Evolutionary conservation across 83 land plant species (phyloP).

Genomic region (Picea abies): DNA sequence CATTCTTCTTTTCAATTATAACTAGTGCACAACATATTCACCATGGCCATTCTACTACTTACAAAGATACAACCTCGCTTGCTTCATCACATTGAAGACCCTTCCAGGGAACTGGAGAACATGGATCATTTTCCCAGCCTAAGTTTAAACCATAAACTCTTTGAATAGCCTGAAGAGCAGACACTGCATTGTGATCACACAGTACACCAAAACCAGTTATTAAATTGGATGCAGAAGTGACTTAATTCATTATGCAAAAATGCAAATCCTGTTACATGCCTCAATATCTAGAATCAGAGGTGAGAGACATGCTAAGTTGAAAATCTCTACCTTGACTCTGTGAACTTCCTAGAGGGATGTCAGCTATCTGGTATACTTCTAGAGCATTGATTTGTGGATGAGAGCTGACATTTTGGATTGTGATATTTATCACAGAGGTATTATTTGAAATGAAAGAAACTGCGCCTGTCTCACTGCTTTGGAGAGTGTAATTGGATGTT

Average conservation of each 20-base stretch:
- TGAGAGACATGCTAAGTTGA: neutral
- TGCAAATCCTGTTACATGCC: neutral
- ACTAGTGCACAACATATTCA: neutral
- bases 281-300: neutral
- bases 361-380: constrained; percentile 56
- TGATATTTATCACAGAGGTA: constrained; percentile 28
- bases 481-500: constrained; percentile 28
- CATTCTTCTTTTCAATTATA: neutral
- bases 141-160: constrained; percentile 37
- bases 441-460: constrained; percentile 19
- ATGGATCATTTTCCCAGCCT: constrained; percentile 67
- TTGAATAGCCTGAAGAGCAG: constrained; percentile 57
- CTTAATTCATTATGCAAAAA: neutral
- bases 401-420: constrained; percentile 38
- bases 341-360: constrained; percentile 42
- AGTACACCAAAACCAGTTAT: constrained; percentile 6
- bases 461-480: constrained; percentile 21
- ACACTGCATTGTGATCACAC: constrained; percentile 33
- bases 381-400: constrained; percentile 54
- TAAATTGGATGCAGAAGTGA: neutral
- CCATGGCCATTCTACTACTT: neutral
- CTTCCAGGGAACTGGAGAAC: constrained; percentile 52
- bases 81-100: constrained; percentile 47
- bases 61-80: constrained; percentile 52
- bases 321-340: constrained; percentile 42